Percentiles rank a stretch among this genome's conserved stretches.
These are phyloP conservation scores for Xenoacremonium recifei DNA, from an alignment of 2,329 filamentous ascomycete genomes.

Conservation along the genomic window DNA sequence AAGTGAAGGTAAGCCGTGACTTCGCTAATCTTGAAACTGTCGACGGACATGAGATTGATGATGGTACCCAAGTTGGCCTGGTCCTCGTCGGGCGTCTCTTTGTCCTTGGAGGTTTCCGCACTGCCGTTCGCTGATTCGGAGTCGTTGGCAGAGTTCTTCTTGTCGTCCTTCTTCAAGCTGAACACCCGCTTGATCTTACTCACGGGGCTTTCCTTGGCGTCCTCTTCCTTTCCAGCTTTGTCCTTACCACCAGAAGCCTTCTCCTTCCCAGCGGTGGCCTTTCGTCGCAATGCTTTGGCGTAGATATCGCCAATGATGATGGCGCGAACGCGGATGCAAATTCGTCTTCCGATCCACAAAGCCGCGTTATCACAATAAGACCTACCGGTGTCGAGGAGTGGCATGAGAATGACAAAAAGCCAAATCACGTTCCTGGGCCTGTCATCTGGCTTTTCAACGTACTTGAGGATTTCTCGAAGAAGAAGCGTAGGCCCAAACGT, in stretches of 20 bases:
- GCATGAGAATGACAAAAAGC: slow-evolving; percentile 91
- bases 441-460: slow-evolving; percentile 77
- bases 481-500: slow-evolving; percentile 91
- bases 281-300: slow-evolving; percentile 88
- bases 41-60: slow-evolving; percentile 98
- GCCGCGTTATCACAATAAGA: slow-evolving; percentile 83
- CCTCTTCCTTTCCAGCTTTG: slow-evolving; percentile 32
- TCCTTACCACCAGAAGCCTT: slow-evolving; percentile 62
- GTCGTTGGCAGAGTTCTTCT: slow-evolving; percentile 35
- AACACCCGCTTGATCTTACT: slow-evolving; percentile 55
- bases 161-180: slow-evolving; percentile 58
- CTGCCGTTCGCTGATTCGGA: slow-evolving; percentile 33
- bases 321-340: slow-evolving; percentile 88
- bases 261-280: slow-evolving; percentile 77
- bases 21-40: slow-evolving; percentile 97
- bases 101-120: slow-evolving; percentile 36
- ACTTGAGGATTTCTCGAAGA: slow-evolving; percentile 87
- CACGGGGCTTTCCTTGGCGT: slow-evolving; percentile 39
- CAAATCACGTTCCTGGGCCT: slow-evolving; percentile 71
- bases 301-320: slow-evolving; percentile 98
- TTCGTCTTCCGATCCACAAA: slow-evolving; percentile 89
- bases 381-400: slow-evolving; percentile 76
- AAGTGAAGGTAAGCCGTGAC: slow-evolving; percentile 95
- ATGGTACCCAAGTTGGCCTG: slow-evolving; percentile 96
- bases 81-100: slow-evolving; percentile 49